Percentiles rank a stretch among this genome's conserved stretches.
phyloP scores from a whole-genome alignment of 768 basidiomycete genomes.

The Hemileccinum impolitum region DNA sequence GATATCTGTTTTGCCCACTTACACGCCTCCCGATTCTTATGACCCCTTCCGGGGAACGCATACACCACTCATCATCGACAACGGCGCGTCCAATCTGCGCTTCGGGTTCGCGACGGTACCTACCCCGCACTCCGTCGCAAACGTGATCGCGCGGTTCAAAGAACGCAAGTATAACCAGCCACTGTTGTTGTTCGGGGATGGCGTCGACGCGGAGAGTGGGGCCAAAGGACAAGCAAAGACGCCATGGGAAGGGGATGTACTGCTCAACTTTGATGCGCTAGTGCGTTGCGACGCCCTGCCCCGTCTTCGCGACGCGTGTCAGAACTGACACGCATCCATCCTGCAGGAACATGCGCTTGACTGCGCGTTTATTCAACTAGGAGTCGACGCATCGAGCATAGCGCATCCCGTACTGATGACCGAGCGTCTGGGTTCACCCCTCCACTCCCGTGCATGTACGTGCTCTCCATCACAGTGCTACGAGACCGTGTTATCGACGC shows the following conservation, averaged over 20 bases:
- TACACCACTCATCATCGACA: slow-evolving; percentile 83
- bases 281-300: slow-evolving; percentile 46
- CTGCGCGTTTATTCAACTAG: slow-evolving; percentile 84
- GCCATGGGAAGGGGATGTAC: slow-evolving; percentile 92
- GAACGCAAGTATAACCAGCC: slow-evolving; percentile 83
- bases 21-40: slow-evolving; percentile 45
- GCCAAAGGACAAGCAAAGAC: slow-evolving; percentile 74
- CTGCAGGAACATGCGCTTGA: slow-evolving; percentile 91
- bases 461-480: slow-evolving; percentile 11
- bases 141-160: slow-evolving; percentile 82
- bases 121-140: slow-evolving; percentile 58
- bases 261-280: slow-evolving; percentile 89
- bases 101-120: slow-evolving; percentile 70
- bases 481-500: neutral
- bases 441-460: slow-evolving; percentile 85
- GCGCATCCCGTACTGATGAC: slow-evolving; percentile 93
- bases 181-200: slow-evolving; percentile 85
- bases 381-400: slow-evolving; percentile 71
- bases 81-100: slow-evolving; percentile 77
- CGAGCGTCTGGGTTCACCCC: slow-evolving; percentile 82
- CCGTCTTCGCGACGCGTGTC: neutral
- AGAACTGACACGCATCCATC: slow-evolving; percentile 19
- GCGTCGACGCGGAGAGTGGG: slow-evolving; percentile 81
- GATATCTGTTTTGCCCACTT: slow-evolving; percentile 29
- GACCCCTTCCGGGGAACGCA: slow-evolving; percentile 43